Percentiles rank a stretch among this genome's conserved stretches.
These are phyloP conservation scores for Coprinopsis sp. DNA, from an alignment of 768 basidiomycete species.

Conservation along the genomic window DNA sequence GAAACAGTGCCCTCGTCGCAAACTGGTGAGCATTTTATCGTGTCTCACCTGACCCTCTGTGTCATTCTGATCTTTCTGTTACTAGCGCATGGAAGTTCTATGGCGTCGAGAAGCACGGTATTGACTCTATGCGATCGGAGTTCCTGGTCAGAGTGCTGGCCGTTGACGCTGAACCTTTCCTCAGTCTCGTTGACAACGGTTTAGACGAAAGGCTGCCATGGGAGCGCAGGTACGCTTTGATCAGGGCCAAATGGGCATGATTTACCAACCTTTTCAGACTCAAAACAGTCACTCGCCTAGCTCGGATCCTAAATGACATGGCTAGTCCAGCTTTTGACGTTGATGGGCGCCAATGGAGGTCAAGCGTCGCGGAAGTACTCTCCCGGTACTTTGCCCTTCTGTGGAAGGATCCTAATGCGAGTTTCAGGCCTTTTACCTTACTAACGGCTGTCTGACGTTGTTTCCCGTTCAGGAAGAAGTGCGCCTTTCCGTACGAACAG, in stretches of 20 bases:
- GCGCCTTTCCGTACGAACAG: conserved; percentile 51
- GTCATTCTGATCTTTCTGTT: conserved; percentile 1
- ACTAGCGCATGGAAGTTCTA: conserved; percentile 67
- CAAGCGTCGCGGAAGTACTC: conserved; percentile 56
- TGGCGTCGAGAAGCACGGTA: conserved; percentile 50
- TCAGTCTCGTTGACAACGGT: conserved; percentile 39
- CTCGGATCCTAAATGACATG: conserved; percentile 62
- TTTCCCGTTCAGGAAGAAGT: conserved; percentile 56
- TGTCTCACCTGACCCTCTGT: not conserved
- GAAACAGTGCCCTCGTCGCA: conserved; percentile 54
- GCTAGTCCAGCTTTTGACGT: conserved; percentile 57
- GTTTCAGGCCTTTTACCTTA: conserved; percentile 9
- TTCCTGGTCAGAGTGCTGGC: conserved; percentile 56
- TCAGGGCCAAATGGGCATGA: not conserved
- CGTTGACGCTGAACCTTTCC: conserved; percentile 62
- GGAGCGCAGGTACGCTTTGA: conserved; percentile 45
- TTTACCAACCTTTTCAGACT: conserved; percentile 33
- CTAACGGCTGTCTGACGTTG: not conserved
- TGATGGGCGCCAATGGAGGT: conserved; percentile 65
- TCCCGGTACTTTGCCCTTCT: conserved; percentile 53
- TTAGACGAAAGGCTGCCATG: conserved; percentile 36
- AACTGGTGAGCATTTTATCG: conserved; percentile 45
- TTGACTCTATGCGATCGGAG: conserved; percentile 48
- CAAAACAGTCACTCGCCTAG: conserved; percentile 48
- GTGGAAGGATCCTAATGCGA: conserved; percentile 61